Evolutionary conservation across 768 basidiomycete genomes (phyloP).

Genomic region (Clavulina sp.): DNA sequence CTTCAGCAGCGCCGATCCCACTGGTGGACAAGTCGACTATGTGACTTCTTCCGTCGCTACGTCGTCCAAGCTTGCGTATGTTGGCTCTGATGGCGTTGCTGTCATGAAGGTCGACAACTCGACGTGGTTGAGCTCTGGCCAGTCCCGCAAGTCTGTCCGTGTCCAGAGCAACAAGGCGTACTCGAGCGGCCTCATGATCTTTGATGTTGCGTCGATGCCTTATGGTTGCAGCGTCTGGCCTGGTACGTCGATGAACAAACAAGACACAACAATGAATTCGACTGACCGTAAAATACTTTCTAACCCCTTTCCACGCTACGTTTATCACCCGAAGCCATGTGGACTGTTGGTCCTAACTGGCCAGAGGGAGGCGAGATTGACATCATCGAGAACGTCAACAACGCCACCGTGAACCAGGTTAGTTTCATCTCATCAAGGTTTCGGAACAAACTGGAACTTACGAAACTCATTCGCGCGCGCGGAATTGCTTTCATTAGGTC

Average conservation of each 20-base stretch:
- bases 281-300: no score
- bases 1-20: no score
- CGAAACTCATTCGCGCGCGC: background rate
- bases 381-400: conserved; percentile 12
- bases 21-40: conserved; percentile 50
- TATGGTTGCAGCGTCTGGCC: conserved; percentile 37
- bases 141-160: conserved; percentile 43
- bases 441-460: conserved; percentile 15
- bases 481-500: no score
- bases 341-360: conserved; percentile 28
- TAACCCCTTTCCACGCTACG: background rate
- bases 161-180: conserved; percentile 47
- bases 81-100: conserved; percentile 38
- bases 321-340: conserved; percentile 9
- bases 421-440: conserved; percentile 26
- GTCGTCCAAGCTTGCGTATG: conserved; percentile 37
- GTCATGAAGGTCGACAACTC: conserved; percentile 47
- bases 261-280: no score
- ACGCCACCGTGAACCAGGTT: conserved; percentile 23
- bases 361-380: conserved; percentile 26
- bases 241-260: conserved; percentile 12
- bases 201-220: conserved; percentile 55
- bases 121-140: conserved; percentile 29
- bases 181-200: conserved; percentile 49
- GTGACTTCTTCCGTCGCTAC: conserved; percentile 30